Evolutionary conservation across 352 stramenopile species (phyloP).

Genomic region (Pythium folliculosum): DNA sequence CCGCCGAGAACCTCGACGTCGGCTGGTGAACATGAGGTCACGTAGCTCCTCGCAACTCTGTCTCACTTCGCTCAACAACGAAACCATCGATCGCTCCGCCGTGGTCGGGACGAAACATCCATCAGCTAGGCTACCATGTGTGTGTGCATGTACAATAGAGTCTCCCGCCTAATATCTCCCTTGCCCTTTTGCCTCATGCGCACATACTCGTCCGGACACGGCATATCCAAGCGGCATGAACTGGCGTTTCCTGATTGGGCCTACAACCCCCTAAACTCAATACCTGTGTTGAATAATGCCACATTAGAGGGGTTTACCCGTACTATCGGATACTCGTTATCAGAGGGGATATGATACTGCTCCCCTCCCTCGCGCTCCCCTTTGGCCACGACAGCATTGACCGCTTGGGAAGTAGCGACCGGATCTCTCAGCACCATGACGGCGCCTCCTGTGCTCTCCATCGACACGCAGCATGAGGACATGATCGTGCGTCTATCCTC

Average conservation of each 20-base stretch:
- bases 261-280: background rate
- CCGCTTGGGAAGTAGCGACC: background rate
- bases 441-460: constrained; percentile 83
- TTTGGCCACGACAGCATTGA: constrained; percentile 29
- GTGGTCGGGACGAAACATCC: background rate
- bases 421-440: constrained; percentile 55
- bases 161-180: background rate
- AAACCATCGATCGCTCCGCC: background rate
- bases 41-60: background rate
- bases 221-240: constrained; percentile 20
- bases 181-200: too few species aligned
- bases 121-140: background rate
- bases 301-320: background rate
- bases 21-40: constrained; percentile 57
- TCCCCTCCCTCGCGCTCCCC: constrained; percentile 13
- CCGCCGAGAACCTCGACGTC: constrained; percentile 56
- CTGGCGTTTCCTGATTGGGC: constrained; percentile 34
- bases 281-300: background rate
- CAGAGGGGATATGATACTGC: constrained; percentile 16
- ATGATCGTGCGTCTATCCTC: constrained; percentile 84
- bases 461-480: constrained; percentile 98
- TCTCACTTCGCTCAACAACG: background rate
- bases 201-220: background rate
- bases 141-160: background rate
- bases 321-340: constrained; percentile 6